Conservation (phyloP, 1,139 yeast species). For the Sugiyamaella castrensis region DNA sequence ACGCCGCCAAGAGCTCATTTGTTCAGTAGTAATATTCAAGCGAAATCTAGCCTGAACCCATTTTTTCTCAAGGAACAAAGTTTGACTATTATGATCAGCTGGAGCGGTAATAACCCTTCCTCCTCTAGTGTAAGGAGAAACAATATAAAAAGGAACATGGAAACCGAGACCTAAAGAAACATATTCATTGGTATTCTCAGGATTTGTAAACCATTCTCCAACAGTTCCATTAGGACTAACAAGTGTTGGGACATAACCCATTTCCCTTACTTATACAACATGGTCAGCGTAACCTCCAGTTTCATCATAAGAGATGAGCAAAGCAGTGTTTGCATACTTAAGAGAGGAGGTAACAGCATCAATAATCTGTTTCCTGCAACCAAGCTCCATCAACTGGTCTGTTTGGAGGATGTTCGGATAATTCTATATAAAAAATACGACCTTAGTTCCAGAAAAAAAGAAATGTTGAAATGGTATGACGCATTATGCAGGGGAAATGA, state of each 20-base stretch:
- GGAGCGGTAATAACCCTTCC: constrained; percentile 28
- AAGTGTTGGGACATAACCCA: too few species aligned
- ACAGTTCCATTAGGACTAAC: constrained; percentile 19
- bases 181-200: constrained; percentile 4
- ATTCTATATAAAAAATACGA: too few species aligned
- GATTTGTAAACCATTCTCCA: constrained; percentile 22
- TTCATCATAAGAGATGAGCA: constrained; percentile 27
- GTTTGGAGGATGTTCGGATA: constrained; percentile 28
- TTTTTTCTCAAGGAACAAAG: constrained; percentile 24
- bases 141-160: constrained; percentile 19
- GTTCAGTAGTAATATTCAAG: constrained; percentile 10
- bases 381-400: constrained; percentile 26
- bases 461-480: too few species aligned
- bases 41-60: constrained; percentile 19
- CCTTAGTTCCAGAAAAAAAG: too few species aligned
- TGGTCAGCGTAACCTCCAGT: constrained; percentile 31
- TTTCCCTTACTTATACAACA: too few species aligned
- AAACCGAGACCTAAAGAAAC: constrained; percentile 24
- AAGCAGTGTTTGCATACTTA: constrained; percentile 22
- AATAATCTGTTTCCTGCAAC: constrained; percentile 20
- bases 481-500: too few species aligned
- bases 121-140: constrained; percentile 29
- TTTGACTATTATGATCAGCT: constrained; percentile 26
- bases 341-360: constrained; percentile 23
- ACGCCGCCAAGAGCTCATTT: constrained; percentile 24